These are phyloP conservation scores for Citrus hindsii DNA, from an alignment of 345 rosid species.

Conservation along the genomic window DNA sequence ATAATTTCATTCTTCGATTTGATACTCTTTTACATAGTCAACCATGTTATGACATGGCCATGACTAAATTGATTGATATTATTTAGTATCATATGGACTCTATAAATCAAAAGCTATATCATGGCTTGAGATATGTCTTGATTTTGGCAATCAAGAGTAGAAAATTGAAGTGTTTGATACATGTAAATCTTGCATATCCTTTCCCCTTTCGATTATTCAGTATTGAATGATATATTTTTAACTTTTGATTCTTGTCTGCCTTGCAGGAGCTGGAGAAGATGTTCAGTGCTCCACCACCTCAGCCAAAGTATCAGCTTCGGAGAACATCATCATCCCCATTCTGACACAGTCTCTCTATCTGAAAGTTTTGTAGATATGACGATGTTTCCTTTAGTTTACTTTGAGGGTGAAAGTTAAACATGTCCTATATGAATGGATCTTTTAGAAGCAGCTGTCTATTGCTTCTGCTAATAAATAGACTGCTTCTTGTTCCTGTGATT, in stretches of 20 bases:
- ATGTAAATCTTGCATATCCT: neutral
- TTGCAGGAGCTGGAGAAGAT: slow-evolving; percentile 64
- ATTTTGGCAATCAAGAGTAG: neutral
- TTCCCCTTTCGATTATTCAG: neutral
- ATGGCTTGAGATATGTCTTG: neutral
- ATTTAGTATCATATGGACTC: too few species aligned
- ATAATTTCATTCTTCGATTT: neutral
- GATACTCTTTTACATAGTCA: neutral
- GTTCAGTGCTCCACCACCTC: slow-evolving; percentile 52
- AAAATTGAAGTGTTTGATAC: neutral
- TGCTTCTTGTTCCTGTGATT: neutral
- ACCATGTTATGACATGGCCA: neutral
- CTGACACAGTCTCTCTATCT: slow-evolving; percentile 29
- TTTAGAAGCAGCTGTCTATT: neutral
- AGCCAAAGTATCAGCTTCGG: slow-evolving; percentile 64
- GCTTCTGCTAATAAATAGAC: neutral
- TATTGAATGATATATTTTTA: neutral
- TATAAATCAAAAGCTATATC: neutral
- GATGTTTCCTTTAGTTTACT: slow-evolving; percentile 6
- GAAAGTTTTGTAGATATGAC: slow-evolving; percentile 30
- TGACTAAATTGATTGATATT: neutral
- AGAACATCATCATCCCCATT: slow-evolving; percentile 65
- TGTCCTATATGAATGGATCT: neutral
- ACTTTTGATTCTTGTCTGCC: neutral
- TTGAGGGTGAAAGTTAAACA: neutral